Percentiles rank a stretch among this genome's conserved stretches.
Conservation (phyloP, 1,284 basidiomycete species). For the Cryptococcus amylolentus region DNA sequence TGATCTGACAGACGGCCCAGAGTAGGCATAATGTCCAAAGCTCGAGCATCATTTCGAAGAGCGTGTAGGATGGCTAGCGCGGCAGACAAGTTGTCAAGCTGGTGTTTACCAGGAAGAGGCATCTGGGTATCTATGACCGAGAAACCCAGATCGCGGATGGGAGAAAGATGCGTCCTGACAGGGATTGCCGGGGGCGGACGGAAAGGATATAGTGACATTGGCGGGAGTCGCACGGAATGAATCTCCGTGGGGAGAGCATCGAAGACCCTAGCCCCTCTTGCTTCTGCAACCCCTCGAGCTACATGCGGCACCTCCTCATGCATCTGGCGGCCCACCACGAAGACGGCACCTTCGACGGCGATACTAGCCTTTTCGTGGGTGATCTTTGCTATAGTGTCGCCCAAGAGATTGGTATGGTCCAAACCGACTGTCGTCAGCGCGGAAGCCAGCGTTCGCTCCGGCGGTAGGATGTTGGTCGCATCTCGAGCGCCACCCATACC, state of each 20-base stretch:
- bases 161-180: conserved; percentile 20
- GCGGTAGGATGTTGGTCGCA: conserved; percentile 84
- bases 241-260: conserved; percentile 15
- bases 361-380: conserved; percentile 83
- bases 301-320: conserved; percentile 56
- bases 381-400: conserved; percentile 70
- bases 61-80: conserved; percentile 65
- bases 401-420: conserved; percentile 89
- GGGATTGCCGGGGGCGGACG: conserved; percentile 13
- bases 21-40: conserved; percentile 35
- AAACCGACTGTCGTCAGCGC: conserved; percentile 81
- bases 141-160: conserved; percentile 1
- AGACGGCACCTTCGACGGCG: conserved; percentile 63
- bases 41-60: conserved; percentile 55
- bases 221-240: neutral
- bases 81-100: conserved; percentile 72
- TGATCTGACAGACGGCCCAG: conserved; percentile 52
- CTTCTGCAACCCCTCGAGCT: conserved; percentile 51
- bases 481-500: conserved; percentile 91
- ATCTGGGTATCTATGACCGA: conserved; percentile 25
- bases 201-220: conserved; percentile 38
- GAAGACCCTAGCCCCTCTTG: conserved; percentile 31
- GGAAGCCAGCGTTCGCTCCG: conserved; percentile 67
- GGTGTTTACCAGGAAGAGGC: conserved; percentile 74
- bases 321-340: conserved; percentile 70